Base-by-base conservation (phyloP, 768 basidiomycete genomes). In the Leucocoprinus leucothites region DNA sequence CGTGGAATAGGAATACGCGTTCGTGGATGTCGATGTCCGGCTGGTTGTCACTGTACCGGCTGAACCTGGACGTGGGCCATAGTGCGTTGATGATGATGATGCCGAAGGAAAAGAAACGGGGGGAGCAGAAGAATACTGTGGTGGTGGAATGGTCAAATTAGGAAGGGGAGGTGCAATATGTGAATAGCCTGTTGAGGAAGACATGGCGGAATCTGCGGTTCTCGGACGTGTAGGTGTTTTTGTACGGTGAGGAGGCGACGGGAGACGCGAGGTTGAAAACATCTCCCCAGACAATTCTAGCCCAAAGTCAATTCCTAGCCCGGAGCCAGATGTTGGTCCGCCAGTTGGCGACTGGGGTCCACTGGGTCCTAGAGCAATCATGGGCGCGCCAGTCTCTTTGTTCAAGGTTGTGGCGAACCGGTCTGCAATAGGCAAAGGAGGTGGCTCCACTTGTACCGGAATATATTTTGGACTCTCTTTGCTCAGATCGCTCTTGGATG, bases 351-450 rank as follows among this genome's bases (percentile, higher is more conserved):
- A 14, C 24, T 47, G 45, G 3, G n/a, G 6, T n/a, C 7, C 21
- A 26, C 14, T 28, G n/a, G 21, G 13, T 28, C n/a, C 54, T 31
- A 13, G 28, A 11, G 44, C 13, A 54, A 52, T 55, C 19, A 51
- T 46, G 16, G 35, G 53, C 9, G 53, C 52, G 49, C 35, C 26
- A 28, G 51, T 38, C 48, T 42, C 11, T 42, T 49, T 51, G 60
- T 21, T 55, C 46, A 69, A 51, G 5, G 72, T 71, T 1, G 73
- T 77, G 9, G 75, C 79, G 59, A 80, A 82, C 56, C 68, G 67
- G 16, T 69, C 74, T 3, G 79, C 79, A 53, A 81, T 80, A 21
- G 80, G 79, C 19, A 80, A 69, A 7, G 35, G 18, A 38, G 42
- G 40, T 16, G 47, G 36, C 24, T 45, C 47, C 7, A 49, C 53